Percentiles rank a stretch among this genome's conserved stretches.
These are phyloP conservation scores for Tagetes patula DNA, from an alignment of 129 eudicot species.

Conservation along the genomic window DNA sequence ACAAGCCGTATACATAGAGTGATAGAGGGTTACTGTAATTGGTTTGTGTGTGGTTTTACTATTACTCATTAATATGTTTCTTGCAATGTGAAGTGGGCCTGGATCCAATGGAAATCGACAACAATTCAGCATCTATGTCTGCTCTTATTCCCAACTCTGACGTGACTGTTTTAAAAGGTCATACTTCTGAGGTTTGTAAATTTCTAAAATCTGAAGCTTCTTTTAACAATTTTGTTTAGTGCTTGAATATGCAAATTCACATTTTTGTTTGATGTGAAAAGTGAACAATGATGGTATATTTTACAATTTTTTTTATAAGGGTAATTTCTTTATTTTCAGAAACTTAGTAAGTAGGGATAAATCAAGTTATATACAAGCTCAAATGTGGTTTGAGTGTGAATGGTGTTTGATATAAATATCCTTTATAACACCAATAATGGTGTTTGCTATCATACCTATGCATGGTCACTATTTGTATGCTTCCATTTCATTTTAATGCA, in stretches of 20 bases:
- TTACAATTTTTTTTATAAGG: background rate
- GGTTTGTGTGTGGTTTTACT: background rate
- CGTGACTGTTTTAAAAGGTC: constrained; percentile 77
- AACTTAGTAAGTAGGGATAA: background rate
- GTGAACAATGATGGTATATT: background rate
- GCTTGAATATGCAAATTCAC: background rate
- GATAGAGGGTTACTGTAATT: too few species aligned
- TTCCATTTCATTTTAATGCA: background rate
- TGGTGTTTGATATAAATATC: constrained; percentile 4
- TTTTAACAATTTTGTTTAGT: background rate
- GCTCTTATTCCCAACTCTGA: constrained; percentile 64
- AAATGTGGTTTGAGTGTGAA: background rate
- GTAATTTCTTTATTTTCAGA: background rate
- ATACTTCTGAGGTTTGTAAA: constrained; percentile 74
- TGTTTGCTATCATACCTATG: background rate
- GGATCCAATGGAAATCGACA: constrained; percentile 87
- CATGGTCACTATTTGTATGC: background rate
- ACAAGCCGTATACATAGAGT: too few species aligned
- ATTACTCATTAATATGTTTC: constrained; percentile 12
- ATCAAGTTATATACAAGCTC: background rate
- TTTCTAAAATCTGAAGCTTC: background rate
- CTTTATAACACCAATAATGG: background rate
- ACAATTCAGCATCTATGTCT: constrained; percentile 44
- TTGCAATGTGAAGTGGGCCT: constrained; percentile 42
- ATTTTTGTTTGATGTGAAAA: background rate